These are phyloP conservation scores for Cytauxzoon felis DNA, from an alignment of 169 alveolate species.

Conservation along the genomic window DNA sequence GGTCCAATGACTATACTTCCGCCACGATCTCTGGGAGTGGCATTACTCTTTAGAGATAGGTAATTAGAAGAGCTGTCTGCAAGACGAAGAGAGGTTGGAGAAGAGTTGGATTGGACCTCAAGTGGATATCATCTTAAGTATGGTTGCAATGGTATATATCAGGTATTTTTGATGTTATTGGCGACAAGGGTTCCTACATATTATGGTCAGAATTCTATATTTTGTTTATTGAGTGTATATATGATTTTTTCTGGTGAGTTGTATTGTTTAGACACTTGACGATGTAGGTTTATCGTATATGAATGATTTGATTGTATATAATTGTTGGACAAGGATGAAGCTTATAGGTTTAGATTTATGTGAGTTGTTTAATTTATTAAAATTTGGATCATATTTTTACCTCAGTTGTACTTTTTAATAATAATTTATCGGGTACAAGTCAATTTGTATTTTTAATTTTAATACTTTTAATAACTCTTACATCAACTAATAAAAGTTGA, in stretches of 20 bases:
- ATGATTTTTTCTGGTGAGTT: constrained; percentile 42
- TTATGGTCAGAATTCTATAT: constrained; percentile 56
- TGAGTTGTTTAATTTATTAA: background rate
- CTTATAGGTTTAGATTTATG: constrained; percentile 7
- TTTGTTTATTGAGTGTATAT: constrained; percentile 35
- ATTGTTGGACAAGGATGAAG: constrained; percentile 15
- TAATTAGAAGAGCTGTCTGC: too few species aligned
- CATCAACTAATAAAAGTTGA: constrained; percentile 3
- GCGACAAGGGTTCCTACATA: constrained; percentile 42
- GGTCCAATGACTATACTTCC: too few species aligned
- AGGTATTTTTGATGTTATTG: constrained; percentile 33
- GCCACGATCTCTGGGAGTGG: too few species aligned
- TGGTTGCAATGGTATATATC: too few species aligned
- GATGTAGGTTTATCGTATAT: constrained; percentile 35
- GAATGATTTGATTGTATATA: constrained; percentile 43
- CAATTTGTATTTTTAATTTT: constrained; percentile 8
- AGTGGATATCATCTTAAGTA: too few species aligned
- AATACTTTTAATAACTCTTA: background rate
- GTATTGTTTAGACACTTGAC: background rate
- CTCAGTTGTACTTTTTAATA: constrained; percentile 22
- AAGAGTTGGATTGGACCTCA: too few species aligned
- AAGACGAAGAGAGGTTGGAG: too few species aligned
- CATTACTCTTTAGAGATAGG: too few species aligned
- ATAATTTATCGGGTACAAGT: background rate
- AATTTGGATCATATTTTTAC: background rate